Evolutionary conservation across 2,329 filamentous ascomycete genomes (phyloP), one percentile per base, ranked within the genome.

Genomic region (Rachicladosporium sp.): DNA sequence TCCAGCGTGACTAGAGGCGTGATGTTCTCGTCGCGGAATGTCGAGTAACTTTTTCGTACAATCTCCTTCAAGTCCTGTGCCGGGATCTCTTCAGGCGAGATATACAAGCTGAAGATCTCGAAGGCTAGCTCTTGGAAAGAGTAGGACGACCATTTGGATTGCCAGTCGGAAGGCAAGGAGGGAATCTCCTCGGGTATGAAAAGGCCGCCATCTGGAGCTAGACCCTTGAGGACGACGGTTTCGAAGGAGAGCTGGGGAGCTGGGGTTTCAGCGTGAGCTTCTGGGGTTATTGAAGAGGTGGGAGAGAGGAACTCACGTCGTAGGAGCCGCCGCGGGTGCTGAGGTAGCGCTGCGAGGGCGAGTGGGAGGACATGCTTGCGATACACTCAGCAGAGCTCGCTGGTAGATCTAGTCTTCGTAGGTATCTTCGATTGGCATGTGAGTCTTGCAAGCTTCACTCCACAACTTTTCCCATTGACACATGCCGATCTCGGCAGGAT

Each of bases 161-260:
- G 66, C 78, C 79, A 83, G 57, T 78, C 68, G 41, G 56, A 55
- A 41, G 74, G 75, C 40, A 80, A 61, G 4, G 67, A 60, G 36
- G 87, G 87, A 46, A 93, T 81, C 47, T 81, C 72, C 58, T 94
- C 80, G 31, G 88, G 88, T 46, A 94, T 81, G 68, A 89, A 94
- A 19, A 94, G 78, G 38, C 88, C 88, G 42, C 86, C 85, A 56
- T 95, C 88, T 34, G 75, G 70, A 43, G 86, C 87, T 42, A 94
- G 77, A 33, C 87, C 87, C 63, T 93, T 93, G 48, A 94, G 71
- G 31, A 94, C 86, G 35, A 87, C 87, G 39, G 87, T 79, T 63
- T 95, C 88, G 60, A 95, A 94, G 38, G 85, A 88, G 51, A 93
- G 73, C 82, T 88, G 46, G 31, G 35, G 31, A 39, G 39, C 42